Evolutionary conservation across 2,329 filamentous ascomycete species (phyloP), one percentile per base, ranked within the genome.

Genomic region (Exophiala bonariae): DNA sequence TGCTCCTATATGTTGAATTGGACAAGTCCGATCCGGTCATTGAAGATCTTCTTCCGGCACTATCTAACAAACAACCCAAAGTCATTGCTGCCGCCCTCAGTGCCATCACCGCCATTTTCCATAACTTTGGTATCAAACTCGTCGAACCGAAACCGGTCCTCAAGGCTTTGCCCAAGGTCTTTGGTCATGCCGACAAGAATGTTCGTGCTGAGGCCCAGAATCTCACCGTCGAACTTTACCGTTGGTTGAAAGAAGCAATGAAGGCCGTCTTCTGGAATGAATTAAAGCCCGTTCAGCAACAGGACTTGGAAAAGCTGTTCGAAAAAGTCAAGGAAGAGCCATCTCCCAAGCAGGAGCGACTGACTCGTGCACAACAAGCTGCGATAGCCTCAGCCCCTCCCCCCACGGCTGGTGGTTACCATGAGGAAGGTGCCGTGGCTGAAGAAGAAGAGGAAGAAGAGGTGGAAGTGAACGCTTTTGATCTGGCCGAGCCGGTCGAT

Each of bases 221-320:
- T 59, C 75, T 99, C 47, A 87, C 92, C 0, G 89, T 96, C 38
- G 95, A 99, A 65, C 81, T 99, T 48, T 99, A 99, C 69, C 79
- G 93, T 68, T 99, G 95, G 93, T 77, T 99, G 26, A 87, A 92
- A 58, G 93, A 99, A 56, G 92, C 92, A 9, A 96, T 99, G 84
- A 99, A 99, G 66, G 89, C 92, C 30, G 86, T 97, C 69, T 97
- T 99, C 66, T 99, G 93, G 91, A 83, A 80, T 35, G 93, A 99
- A 49, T 70, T 99, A 52, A 99, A 99, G 66, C 87, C 92, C 1
- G 92, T 95, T 0, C 93, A 99, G 64, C 93, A 99, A 67, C 83
- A 85, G 52, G 95, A 99, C 63, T 73, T 99, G 47, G 95, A 99
- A 63, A 87, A 91, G 31, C 80, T 95, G 40, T 99, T 99, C 55